Percentiles rank a stretch among this genome's conserved stretches.
These are phyloP conservation scores for Fusarium lateritium DNA, from an alignment of 2,329 filamentous ascomycete species.

Conservation along the genomic window DNA sequence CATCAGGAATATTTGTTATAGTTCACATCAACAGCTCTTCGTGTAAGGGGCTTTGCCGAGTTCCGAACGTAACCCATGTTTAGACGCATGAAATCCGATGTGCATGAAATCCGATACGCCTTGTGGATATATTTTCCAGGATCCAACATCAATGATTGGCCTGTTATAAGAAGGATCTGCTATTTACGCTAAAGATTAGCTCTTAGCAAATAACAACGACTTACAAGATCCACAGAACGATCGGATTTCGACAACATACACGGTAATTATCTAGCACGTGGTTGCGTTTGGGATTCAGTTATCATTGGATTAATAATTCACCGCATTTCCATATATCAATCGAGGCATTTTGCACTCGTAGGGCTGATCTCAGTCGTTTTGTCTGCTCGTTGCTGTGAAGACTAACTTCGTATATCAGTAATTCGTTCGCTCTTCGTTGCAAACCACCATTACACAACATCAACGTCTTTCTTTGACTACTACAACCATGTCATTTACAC, in stretches of 20 bases:
- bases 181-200: too few relatives aligned
- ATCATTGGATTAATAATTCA: conserved; percentile 3
- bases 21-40: neutral
- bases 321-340: neutral
- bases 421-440: neutral
- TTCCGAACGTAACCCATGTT: neutral
- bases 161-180: too few relatives aligned
- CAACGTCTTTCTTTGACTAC: neutral
- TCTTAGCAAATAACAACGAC: too few relatives aligned
- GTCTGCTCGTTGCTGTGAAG: neutral
- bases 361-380: neutral
- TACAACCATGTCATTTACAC: conserved; percentile 44
- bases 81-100: too few relatives aligned
- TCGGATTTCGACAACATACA: too few relatives aligned
- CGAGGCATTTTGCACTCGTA: conserved; percentile 14
- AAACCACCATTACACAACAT: neutral
- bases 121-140: too few relatives aligned
- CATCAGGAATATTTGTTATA: neutral
- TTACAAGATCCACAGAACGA: too few relatives aligned
- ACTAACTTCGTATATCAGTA: neutral
- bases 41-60: neutral
- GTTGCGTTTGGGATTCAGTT: neutral
- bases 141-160: too few relatives aligned
- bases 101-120: too few relatives aligned
- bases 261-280: too few relatives aligned